Conservation (phyloP, 192 early-diverging fungal genomes). For the Coemansia sp. region DNA sequence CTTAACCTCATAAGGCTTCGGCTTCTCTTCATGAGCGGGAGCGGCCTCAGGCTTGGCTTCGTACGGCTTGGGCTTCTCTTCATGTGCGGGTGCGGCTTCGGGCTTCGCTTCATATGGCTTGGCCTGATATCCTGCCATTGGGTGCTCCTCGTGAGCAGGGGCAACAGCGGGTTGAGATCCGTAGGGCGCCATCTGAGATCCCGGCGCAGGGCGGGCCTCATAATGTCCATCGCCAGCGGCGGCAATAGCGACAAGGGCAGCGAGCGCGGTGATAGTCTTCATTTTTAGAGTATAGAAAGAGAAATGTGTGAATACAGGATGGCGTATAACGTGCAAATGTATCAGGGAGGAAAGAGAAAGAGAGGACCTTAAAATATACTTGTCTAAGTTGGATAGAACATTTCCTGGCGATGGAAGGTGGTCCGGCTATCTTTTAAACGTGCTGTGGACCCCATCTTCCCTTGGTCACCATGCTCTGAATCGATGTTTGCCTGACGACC, state of each 20-base stretch:
- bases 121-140: slow-evolving; percentile 4
- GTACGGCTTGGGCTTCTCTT: not conserved
- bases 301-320: slow-evolving; percentile 3
- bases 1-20: slow-evolving; percentile 14
- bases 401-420: not conserved
- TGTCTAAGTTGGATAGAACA: not conserved
- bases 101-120: not conserved
- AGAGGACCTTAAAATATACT: not conserved
- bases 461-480: not conserved
- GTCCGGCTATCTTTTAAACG: slow-evolving; percentile 4
- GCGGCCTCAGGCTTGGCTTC: not conserved
- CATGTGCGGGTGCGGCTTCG: slow-evolving; percentile 1
- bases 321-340: not conserved
- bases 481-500: slow-evolving; percentile 1
- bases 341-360: not conserved
- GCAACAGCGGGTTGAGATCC: slow-evolving; percentile 14
- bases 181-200: slow-evolving; percentile 5
- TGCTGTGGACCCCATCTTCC: not conserved
- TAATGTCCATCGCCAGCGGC: slow-evolving; percentile 43
- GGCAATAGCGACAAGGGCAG: slow-evolving; percentile 45
- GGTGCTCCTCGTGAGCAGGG: slow-evolving; percentile 29
- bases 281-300: slow-evolving; percentile 18
- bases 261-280: slow-evolving; percentile 42
- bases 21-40: slow-evolving; percentile 20
- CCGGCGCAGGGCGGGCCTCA: slow-evolving; percentile 16